Conservation (phyloP, 352 stramenopile genomes). For the Paralagenidium karlingii region DNA sequence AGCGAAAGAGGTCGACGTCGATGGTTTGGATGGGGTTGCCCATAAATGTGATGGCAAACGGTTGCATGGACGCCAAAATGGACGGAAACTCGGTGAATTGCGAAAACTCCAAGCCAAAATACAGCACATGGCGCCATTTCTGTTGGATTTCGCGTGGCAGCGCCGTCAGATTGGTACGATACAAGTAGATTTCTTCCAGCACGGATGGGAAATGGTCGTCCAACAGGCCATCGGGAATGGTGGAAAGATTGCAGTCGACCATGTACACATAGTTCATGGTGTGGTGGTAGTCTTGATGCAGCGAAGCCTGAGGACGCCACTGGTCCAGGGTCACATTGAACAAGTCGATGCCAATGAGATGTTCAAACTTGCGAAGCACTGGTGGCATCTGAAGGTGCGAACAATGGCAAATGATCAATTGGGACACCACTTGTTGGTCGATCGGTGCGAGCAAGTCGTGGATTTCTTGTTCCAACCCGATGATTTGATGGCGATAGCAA, state of each 20-base stretch:
- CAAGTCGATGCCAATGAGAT: conserved; percentile 2
- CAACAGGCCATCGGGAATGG: conserved; percentile 2
- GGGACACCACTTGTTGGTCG: too few species aligned
- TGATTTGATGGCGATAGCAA: too few species aligned
- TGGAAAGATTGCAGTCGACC: not conserved
- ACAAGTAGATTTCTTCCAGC: not conserved
- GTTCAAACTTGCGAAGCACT: not conserved
- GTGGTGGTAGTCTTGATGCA: not conserved
- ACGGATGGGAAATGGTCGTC: conserved; percentile 1
- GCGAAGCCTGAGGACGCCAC: not conserved
- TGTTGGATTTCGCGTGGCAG: conserved; percentile 2
- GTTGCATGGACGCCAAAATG: too few species aligned
- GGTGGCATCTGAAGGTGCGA: not conserved
- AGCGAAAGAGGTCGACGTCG: too few species aligned
- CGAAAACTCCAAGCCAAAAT: conserved; percentile 5
- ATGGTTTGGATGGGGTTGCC: too few species aligned
- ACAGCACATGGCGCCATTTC: not conserved
- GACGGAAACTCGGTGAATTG: conserved; percentile 2
- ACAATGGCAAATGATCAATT: conserved; percentile 8
- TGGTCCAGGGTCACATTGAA: conserved; percentile 6
- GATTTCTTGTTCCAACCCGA: too few species aligned
- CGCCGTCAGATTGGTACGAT: conserved; percentile 1
- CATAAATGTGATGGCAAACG: too few species aligned
- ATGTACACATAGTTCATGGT: not conserved
- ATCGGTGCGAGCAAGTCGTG: too few species aligned